Conservation (phyloP, 495 filamentous ascomycete genomes). For the Staphylotrichum longicolle region DNA sequence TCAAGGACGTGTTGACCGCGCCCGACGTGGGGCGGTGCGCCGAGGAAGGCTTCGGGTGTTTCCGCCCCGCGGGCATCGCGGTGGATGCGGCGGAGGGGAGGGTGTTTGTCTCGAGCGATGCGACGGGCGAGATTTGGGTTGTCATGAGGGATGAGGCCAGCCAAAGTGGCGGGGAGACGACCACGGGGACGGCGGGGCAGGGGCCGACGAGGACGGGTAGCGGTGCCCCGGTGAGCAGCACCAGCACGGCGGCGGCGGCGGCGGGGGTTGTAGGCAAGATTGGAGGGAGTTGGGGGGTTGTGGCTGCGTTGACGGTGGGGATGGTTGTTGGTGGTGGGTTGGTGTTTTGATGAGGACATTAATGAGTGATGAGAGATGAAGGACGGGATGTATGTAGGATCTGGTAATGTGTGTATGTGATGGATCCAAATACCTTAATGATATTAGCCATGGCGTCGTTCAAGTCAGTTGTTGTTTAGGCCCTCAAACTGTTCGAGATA, state of each 20-base stretch:
- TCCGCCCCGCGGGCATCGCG: constrained; percentile 56
- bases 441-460: too few relatives aligned
- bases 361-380: background rate
- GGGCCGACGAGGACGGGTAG: background rate
- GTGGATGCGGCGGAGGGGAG: constrained; percentile 44
- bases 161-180: constrained; percentile 1
- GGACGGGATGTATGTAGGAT: background rate
- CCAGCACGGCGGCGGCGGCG: constrained; percentile 10
- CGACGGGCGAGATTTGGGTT: constrained; percentile 59
- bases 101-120: constrained; percentile 57
- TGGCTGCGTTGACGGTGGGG: constrained; percentile 12
- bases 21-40: constrained; percentile 4
- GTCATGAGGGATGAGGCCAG: constrained; percentile 29
- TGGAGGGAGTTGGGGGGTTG: constrained; percentile 2
- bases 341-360: background rate
- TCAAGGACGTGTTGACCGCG: constrained; percentile 46
- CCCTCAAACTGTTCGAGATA: background rate
- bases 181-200: background rate
- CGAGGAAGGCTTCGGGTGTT: constrained; percentile 36
- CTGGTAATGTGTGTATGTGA: too few relatives aligned
- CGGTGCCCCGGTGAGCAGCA: constrained; percentile 7
- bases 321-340: constrained; percentile 16
- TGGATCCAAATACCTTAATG: too few relatives aligned
- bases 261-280: background rate
- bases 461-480: too few relatives aligned